Percentiles rank a stretch among this genome's conserved stretches.
Evolutionary conservation across 345 rosid species (phyloP).

Genomic region (Ricinus communis): DNA sequence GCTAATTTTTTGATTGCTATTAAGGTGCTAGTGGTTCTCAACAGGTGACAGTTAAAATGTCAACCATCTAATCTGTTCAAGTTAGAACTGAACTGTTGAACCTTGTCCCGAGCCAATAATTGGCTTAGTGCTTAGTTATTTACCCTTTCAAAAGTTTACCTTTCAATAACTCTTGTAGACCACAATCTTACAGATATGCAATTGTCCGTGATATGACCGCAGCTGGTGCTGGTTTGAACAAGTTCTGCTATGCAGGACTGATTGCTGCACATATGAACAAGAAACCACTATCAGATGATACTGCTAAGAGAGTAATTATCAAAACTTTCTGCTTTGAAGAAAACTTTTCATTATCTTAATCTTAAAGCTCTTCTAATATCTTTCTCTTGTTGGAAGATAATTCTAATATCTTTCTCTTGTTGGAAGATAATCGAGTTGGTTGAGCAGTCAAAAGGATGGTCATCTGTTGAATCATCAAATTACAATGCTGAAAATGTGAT

Average conservation of each 20-base stretch:
- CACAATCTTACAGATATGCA: constrained; percentile 51
- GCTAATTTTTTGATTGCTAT: constrained; percentile 2
- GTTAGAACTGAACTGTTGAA: background rate
- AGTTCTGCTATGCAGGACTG: constrained; percentile 96
- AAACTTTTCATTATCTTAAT: background rate
- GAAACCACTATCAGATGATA: constrained; percentile 59
- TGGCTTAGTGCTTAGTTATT: constrained; percentile 3
- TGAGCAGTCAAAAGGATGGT: constrained; percentile 90
- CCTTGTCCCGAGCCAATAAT: background rate
- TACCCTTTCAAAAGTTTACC: constrained; percentile 5
- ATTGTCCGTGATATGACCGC: constrained; percentile 98
- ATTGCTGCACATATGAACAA: constrained; percentile 79
- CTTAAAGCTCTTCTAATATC: constrained; percentile 20
- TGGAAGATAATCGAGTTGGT: constrained; percentile 80
- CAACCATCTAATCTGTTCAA: background rate
- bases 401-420: constrained; percentile 29
- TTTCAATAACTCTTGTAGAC: background rate
- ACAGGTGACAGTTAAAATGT: background rate
- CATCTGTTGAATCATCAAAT: constrained; percentile 60
- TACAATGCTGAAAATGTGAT: constrained; percentile 66
- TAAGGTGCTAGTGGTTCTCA: background rate
- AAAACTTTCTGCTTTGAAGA: background rate
- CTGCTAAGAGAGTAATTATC: constrained; percentile 58
- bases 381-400: constrained; percentile 52
- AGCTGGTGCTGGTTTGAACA: constrained; percentile 89